Percentiles rank a stretch among this genome's conserved stretches.
phyloP scores from a whole-genome alignment of 2,329 filamentous ascomycete genomes.

The Coniochaeta ligniaria region DNA sequence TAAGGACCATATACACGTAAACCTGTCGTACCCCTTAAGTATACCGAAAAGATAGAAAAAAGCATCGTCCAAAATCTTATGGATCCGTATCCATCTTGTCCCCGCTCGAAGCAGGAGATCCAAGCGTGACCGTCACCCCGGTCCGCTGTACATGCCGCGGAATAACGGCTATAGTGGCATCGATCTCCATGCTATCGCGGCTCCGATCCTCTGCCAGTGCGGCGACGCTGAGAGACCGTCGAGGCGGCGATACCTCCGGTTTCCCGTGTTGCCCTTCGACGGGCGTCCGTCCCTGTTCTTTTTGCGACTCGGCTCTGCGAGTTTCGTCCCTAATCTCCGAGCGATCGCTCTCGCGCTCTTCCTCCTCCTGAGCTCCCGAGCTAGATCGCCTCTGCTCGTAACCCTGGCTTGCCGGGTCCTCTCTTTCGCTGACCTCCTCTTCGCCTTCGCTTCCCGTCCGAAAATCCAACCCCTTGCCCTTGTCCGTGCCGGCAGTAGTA shows the following conservation, averaged over 20 bases:
- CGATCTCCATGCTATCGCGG: neutral
- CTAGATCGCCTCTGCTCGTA: neutral
- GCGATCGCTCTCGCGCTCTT: neutral
- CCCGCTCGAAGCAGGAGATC: neutral
- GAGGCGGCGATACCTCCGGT: neutral
- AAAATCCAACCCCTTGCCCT: constrained; percentile 13
- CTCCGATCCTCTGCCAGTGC: neutral
- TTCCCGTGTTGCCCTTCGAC: neutral
- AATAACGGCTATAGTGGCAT: neutral
- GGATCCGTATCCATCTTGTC: constrained; percentile 8
- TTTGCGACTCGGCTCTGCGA: neutral
- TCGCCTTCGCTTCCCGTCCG: neutral
- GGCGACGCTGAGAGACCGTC: neutral
- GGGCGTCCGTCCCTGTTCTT: neutral
- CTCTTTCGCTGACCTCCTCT: neutral
- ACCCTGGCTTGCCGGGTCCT: neutral
- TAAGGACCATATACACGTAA: neutral
- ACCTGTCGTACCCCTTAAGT: neutral
- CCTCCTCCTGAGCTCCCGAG: neutral
- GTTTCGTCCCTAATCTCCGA: neutral
- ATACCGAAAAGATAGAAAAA: neutral
- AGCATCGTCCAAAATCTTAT: neutral
- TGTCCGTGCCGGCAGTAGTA: constrained; percentile 17
- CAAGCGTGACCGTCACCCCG: constrained; percentile 1
- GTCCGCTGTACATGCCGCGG: neutral